phyloP scores from a whole-genome alignment of 2,329 filamentous ascomycete genomes.

The Paraphaeosphaeria minitans region DNA sequence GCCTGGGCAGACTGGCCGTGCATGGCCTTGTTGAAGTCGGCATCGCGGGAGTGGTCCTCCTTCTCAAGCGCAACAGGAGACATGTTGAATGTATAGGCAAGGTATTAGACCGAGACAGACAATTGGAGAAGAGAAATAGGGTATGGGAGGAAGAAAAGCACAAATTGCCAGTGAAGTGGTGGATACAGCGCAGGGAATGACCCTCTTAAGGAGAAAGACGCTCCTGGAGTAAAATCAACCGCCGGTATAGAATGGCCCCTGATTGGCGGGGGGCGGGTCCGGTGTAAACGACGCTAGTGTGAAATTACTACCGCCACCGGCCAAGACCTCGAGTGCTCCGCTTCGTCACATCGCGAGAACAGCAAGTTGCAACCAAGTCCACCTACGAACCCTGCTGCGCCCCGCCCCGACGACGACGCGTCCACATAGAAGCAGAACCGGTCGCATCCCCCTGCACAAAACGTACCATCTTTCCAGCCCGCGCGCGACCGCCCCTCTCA shows the following conservation, averaged over 20 bases:
- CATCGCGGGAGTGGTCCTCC: slow-evolving; percentile 85
- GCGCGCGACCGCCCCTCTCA: slow-evolving; percentile 6
- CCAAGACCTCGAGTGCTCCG: neutral
- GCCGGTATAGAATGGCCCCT: slow-evolving; percentile 2
- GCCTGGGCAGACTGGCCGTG: slow-evolving; percentile 76
- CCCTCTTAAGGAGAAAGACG: slow-evolving; percentile 8
- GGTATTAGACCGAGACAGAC: neutral
- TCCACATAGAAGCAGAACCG: neutral
- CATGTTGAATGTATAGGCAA: slow-evolving; percentile 48
- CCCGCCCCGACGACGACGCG: slow-evolving; percentile 5
- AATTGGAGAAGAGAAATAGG: slow-evolving; percentile 7
- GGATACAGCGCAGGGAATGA: neutral
- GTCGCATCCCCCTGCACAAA: slow-evolving; percentile 4
- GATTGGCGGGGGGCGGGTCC: slow-evolving; percentile 6
- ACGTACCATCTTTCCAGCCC: slow-evolving; percentile 1
- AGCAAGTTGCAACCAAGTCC: neutral
- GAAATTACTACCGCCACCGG: slow-evolving; percentile 8
- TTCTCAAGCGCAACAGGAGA: slow-evolving; percentile 68
- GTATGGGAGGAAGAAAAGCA: slow-evolving; percentile 3
- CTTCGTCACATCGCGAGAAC: slow-evolving; percentile 2
- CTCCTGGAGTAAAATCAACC: slow-evolving; percentile 22
- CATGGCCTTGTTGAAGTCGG: slow-evolving; percentile 86
- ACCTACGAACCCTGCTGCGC: slow-evolving; percentile 3
- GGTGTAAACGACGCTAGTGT: slow-evolving; percentile 1
- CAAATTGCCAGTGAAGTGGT: neutral